phyloP scores from a whole-genome alignment of 2,329 filamentous ascomycete species.

The Aureobasidium sp. region DNA sequence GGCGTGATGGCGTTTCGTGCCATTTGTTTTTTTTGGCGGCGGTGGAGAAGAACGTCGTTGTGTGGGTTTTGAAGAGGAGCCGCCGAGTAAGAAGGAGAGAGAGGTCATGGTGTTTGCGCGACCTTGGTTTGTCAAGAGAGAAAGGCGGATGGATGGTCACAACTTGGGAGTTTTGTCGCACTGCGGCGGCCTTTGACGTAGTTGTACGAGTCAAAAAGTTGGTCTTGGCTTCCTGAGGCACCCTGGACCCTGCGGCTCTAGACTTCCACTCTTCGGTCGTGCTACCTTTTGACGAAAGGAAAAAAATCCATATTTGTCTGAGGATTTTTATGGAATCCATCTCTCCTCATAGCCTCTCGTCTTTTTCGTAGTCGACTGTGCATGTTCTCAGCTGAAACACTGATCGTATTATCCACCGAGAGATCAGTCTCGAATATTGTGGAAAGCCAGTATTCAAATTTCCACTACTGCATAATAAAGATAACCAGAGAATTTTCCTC shows the following conservation, averaged over 20 bases:
- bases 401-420: neutral
- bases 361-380: neutral
- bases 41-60: neutral
- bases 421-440: neutral
- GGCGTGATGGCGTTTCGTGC: slow-evolving; percentile 33
- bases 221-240: neutral
- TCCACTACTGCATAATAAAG: neutral
- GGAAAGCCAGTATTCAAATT: neutral
- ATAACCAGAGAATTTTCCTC: neutral
- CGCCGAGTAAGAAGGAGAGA: slow-evolving; percentile 5
- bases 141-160: neutral
- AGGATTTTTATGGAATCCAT: neutral
- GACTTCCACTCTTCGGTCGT: neutral
- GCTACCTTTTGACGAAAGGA: neutral
- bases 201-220: neutral
- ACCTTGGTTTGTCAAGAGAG: neutral
- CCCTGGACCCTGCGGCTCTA: neutral
- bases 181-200: neutral
- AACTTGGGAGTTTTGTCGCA: neutral
- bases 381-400: neutral
- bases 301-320: neutral
- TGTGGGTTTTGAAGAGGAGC: neutral
- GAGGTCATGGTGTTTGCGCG: neutral
- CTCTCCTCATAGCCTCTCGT: neutral
- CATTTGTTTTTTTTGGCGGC: slow-evolving; percentile 11